Base-by-base conservation (phyloP, 371 early-diverging fungal species). In the Lichtheimia ornata region DNA sequence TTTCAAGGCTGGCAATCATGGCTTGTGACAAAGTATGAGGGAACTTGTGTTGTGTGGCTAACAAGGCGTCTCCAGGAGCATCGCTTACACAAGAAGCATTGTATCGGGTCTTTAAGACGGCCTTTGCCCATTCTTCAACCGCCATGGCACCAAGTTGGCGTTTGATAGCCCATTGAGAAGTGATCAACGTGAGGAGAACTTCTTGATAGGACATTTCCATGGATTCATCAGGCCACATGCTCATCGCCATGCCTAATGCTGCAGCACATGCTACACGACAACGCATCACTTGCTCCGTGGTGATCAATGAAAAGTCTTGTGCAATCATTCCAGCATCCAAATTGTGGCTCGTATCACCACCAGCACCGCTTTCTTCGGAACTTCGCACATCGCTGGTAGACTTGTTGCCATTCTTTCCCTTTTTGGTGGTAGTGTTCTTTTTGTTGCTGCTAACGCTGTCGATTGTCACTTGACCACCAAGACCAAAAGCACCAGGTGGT, bases 241-340 rank as follows among this genome's bases (percentile, higher is more conserved):
- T 84, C 70, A 92, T 83, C 18, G 93, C 67, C 65, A 81, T 77
- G 14, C 97, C 97, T 4, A 98, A 77, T 0, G 94, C 94, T 6
- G 82, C 87, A 14, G 91, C 87, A 18, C 89, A 91, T 0, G 86
- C 84, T 22, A 95, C 67, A 40, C 97, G 88, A 22, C 95, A 93
- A 11, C 91, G 88, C 64, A 94, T 73, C 28, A 98, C 86, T 41
- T 87, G 85, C 11, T 89, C 91, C 15, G 77, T 75, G 0, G 88
- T 73, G 7, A 97, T 85, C 45, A 98, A 74, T 0, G 93, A 90
- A 52, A 97, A 73, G 62, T 98, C 98, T 66, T 97, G 96, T 55
- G 84, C 81, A 28, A 94, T 79, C 95, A 98, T 96, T 14, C 94
- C 94, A 18, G 87, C 78, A 66, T 98, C 98, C 47, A 95, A 82